phyloP scores from a whole-genome alignment of 2,329 filamentous ascomycete species.

The Sclerotinia nivalis region DNA sequence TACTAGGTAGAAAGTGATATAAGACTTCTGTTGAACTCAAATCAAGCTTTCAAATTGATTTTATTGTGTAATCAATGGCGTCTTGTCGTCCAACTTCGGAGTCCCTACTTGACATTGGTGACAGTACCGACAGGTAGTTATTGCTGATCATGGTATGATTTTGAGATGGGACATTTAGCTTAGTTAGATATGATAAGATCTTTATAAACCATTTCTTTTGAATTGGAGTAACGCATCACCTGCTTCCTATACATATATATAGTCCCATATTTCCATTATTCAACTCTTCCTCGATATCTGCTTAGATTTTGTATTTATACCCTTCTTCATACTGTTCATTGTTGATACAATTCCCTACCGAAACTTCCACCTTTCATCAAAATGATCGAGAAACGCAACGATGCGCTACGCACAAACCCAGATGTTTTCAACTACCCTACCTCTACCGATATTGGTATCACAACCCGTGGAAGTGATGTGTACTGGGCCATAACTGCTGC shows the following conservation, averaged over 20 bases:
- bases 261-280: neutral
- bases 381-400: slow-evolving; percentile 26
- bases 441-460: slow-evolving; percentile 57
- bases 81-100: neutral
- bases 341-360: neutral
- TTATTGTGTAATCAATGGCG: neutral
- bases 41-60: neutral
- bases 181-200: neutral
- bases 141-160: slow-evolving; percentile 5
- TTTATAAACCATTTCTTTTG: neutral
- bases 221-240: neutral
- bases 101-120: neutral
- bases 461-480: slow-evolving; percentile 59
- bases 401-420: slow-evolving; percentile 33
- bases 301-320: neutral
- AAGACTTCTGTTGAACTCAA: neutral
- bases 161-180: neutral
- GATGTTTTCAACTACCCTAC: slow-evolving; percentile 34
- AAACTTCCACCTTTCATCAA: neutral
- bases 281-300: fast-evolving
- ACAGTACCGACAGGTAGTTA: neutral
- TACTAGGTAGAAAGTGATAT: too few relatives aligned
- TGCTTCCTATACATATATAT: neutral
- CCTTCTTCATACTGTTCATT: neutral
- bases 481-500: slow-evolving; percentile 62